Conservation (phyloP, 2,329 filamentous ascomycete species). For the Tolypocladium inflatum region DNA sequence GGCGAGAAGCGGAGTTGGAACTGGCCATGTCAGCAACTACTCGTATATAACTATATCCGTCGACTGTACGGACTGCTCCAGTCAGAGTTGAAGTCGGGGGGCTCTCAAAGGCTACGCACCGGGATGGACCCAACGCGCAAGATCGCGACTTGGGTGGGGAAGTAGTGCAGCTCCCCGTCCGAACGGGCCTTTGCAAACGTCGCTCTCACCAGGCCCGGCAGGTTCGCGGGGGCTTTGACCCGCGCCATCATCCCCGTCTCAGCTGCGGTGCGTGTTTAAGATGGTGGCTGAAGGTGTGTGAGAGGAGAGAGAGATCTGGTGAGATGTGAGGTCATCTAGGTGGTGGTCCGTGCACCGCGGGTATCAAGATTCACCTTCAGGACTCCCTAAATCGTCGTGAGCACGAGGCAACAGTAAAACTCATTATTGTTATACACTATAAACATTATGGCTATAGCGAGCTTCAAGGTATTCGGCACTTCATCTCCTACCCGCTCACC, state of each 20-base stretch:
- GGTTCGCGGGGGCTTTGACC: slow-evolving; percentile 31
- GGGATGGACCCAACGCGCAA: slow-evolving; percentile 32
- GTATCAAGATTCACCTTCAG: no score
- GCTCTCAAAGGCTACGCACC: slow-evolving; percentile 17
- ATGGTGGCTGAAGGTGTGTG: not conserved
- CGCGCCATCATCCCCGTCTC: slow-evolving; percentile 22
- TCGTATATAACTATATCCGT: no score
- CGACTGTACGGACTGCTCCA: no score
- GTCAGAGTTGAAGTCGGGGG: no score
- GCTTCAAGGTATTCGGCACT: no score
- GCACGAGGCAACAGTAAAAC: no score
- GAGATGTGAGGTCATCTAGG: not conserved
- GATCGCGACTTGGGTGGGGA: slow-evolving; percentile 42
- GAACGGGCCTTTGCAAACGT: slow-evolving; percentile 38
- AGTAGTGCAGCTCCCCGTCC: slow-evolving; percentile 42
- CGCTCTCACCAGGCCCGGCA: slow-evolving; percentile 40
- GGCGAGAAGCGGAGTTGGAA: slow-evolving; percentile 68
- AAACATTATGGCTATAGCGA: no score
- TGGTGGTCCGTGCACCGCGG: no score
- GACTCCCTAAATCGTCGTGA: no score
- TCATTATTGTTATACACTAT: no score
- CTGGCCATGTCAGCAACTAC: slow-evolving; percentile 25
- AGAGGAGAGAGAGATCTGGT: not conserved
- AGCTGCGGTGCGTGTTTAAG: not conserved
- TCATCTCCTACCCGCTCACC: no score